Conservation (phyloP, 192 early-diverging fungal genomes). For the Coemansia erecta region DNA sequence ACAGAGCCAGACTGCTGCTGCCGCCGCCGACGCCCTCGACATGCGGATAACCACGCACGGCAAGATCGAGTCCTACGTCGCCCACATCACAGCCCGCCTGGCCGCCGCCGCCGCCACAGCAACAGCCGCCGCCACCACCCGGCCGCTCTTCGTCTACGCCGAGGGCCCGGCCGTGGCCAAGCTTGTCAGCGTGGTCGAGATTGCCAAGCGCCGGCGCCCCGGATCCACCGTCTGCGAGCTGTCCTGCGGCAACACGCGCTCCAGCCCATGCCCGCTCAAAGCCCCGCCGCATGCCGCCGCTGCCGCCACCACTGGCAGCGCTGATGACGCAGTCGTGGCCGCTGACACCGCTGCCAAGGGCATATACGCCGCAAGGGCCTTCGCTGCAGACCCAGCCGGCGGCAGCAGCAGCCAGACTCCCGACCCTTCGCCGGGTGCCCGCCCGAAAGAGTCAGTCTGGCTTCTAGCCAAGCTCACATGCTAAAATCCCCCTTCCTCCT, state of each 20-base stretch:
- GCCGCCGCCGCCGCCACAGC: too few species aligned
- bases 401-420: too few species aligned
- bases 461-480: not conserved
- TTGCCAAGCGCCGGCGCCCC: slow-evolving; percentile 34
- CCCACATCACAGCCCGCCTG: slow-evolving; percentile 19
- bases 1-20: too few species aligned
- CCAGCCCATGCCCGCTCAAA: not conserved
- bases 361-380: not conserved
- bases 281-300: not conserved
- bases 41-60: slow-evolving; percentile 46
- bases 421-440: too few species aligned
- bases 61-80: slow-evolving; percentile 32
- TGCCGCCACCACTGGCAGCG: not conserved
- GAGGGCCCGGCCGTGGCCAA: slow-evolving; percentile 40
- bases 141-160: slow-evolving; percentile 27
- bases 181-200: slow-evolving; percentile 37
- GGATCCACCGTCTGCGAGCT: slow-evolving; percentile 1
- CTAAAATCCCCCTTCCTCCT: too few species aligned
- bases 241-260: not conserved
- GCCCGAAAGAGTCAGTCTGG: too few species aligned
- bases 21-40: slow-evolving; percentile 4
- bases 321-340: too few species aligned
- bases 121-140: not conserved
- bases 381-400: too few species aligned
- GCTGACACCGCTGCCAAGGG: too few species aligned